Conservation (phyloP, 2,329 filamentous ascomycete species). For the Cordyceps cateniannulata region DNA sequence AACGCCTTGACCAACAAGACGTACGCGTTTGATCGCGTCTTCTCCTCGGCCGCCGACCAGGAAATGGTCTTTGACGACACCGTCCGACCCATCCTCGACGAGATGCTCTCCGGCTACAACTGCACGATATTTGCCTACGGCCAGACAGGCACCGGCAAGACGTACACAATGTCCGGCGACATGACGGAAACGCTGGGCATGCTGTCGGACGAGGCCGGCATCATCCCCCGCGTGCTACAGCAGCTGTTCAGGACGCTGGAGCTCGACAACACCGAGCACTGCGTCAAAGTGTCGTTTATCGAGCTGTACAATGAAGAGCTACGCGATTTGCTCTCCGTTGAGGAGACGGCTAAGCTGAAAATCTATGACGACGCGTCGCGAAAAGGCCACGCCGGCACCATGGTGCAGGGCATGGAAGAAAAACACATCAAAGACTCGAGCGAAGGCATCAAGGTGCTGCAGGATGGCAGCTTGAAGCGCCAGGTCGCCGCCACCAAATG, state of each 20-base stretch:
- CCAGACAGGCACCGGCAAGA: conserved; percentile 96
- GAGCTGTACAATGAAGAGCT: conserved; percentile 98
- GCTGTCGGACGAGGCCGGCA: conserved; percentile 85
- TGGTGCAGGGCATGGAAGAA: conserved; percentile 98
- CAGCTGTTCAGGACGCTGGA: conserved; percentile 82
- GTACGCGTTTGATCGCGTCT: conserved; percentile 95
- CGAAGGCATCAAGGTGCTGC: conserved; percentile 82
- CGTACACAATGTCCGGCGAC: conserved; percentile 98
- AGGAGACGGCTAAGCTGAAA: conserved; percentile 82
- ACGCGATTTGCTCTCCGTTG: conserved; percentile 75
- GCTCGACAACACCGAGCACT: conserved; percentile 69
- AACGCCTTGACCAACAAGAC: conserved; percentile 92
- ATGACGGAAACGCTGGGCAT: conserved; percentile 84
- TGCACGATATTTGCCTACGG: conserved; percentile 99
- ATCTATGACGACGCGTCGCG: conserved; percentile 89
- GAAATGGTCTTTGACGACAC: conserved; percentile 92
- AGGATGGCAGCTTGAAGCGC: conserved; percentile 83
- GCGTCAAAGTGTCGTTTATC: conserved; percentile 96
- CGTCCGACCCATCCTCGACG: conserved; percentile 84
- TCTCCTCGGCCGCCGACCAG: conserved; percentile 91
- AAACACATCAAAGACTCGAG: conserved; percentile 80
- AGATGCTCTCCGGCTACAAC: conserved; percentile 94
- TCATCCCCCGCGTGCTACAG: conserved; percentile 87
- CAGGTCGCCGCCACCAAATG: conserved; percentile 99
- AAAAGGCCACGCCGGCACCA: conserved; percentile 74